A percentile compares a stretch with the other conserved stretches of the same genome.
Conservation (phyloP, 73 alveolate species). For the Paramecium caudatum region DNA sequence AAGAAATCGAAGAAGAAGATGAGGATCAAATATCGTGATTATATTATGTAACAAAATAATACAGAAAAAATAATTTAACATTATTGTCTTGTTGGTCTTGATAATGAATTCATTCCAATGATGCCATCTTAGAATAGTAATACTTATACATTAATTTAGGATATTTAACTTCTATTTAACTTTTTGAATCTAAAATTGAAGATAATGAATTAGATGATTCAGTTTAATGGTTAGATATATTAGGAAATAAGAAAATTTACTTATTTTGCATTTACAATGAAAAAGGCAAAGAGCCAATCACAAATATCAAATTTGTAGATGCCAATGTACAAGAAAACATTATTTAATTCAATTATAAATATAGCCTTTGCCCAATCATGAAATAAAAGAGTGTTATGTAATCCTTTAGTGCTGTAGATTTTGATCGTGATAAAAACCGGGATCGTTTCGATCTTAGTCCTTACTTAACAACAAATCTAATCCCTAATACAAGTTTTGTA, state of each 20-base stretch:
- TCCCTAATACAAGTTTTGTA: neutral
- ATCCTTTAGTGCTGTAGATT: neutral
- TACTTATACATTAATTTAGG: neutral
- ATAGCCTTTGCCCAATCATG: conserved; percentile 19
- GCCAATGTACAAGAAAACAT: neutral
- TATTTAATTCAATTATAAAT: neutral
- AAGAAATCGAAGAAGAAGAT: too few relatives aligned
- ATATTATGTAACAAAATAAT: conserved; percentile 43
- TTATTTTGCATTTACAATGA: conserved; percentile 17
- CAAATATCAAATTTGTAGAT: neutral
- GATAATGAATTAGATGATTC: neutral
- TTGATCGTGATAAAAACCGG: neutral
- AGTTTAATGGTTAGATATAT: conserved; percentile 7
- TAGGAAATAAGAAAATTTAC: neutral
- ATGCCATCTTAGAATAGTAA: conserved; percentile 1
- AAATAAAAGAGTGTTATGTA: conserved; percentile 1
- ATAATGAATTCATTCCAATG: conserved; percentile 9
- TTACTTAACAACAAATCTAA: neutral
- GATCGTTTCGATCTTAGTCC: conserved; percentile 37
- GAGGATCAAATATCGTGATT: too few relatives aligned
- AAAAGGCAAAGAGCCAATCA: neutral
- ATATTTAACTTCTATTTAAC: neutral
- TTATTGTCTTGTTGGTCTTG: conserved; percentile 32
- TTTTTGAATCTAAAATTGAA: neutral
- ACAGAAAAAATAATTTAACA: conserved; percentile 1